phyloP scores from a whole-genome alignment of 371 early-diverging fungal genomes.

The Dichotomocladium elegans region DNA sequence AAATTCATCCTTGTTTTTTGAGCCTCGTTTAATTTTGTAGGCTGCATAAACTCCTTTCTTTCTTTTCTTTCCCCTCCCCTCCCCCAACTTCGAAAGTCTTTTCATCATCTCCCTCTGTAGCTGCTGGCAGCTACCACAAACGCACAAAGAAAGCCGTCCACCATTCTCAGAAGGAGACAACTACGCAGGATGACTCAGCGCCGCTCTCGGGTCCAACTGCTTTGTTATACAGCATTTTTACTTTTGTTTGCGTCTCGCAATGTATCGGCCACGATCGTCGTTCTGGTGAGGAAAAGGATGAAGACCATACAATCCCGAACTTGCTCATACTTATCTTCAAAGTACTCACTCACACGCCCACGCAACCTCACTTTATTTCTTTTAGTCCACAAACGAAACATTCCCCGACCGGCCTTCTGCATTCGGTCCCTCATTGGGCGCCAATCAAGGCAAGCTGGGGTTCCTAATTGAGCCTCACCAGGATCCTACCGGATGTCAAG shows the following conservation, averaged over 20 bases:
- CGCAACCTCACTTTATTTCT: not conserved
- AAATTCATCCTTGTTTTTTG: too few species aligned
- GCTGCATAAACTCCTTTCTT: too few species aligned
- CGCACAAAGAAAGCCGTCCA: not conserved
- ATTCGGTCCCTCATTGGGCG: slow-evolving; percentile 60
- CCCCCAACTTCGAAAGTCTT: slow-evolving; percentile 1
- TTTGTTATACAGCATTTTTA: slow-evolving; percentile 1
- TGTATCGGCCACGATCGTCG: slow-evolving; percentile 3
- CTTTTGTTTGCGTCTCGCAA: not conserved
- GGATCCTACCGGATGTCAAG: slow-evolving; percentile 36
- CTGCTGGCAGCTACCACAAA: slow-evolving; percentile 4
- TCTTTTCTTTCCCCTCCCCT: not conserved
- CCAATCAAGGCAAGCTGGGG: slow-evolving; percentile 47
- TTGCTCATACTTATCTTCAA: not conserved
- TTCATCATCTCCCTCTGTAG: slow-evolving; percentile 1
- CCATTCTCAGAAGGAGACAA: not conserved
- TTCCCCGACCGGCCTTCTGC: slow-evolving; percentile 56
- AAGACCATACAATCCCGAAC: not conserved
- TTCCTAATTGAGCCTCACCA: slow-evolving; percentile 36
- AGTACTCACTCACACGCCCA: not conserved
- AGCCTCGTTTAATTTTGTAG: not conserved
- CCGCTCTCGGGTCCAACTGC: not conserved
- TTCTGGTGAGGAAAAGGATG: too few species aligned
- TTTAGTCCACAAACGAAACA: slow-evolving; percentile 52
- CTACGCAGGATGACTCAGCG: not conserved